Base-by-base conservation (phyloP, 2,329 filamentous ascomycete genomes). In the Ophiosphaerella herpotricha region DNA sequence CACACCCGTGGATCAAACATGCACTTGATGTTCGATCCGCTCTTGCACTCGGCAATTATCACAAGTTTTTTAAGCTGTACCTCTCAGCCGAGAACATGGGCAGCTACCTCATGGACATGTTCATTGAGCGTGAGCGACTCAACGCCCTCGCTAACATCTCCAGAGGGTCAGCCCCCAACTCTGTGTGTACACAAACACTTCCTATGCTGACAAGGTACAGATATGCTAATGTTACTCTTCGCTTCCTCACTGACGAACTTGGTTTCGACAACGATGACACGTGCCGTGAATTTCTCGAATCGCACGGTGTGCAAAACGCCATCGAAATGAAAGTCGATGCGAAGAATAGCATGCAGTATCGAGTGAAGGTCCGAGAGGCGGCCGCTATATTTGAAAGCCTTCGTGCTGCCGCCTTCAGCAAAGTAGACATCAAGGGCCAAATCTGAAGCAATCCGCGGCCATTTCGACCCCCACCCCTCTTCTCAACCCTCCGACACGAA, bases 21-120 rank as follows among this genome's bases (percentile, higher is more conserved):
- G 94, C 94, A 34, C 79, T 99, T 65, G 84, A 89, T 63, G 91
- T 97, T 57, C 90, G 94, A 64, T 96, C 93, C 45, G 90, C 94
- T 41, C 79, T 97, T 68, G 93, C 94, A 43, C 80, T 95, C 72
- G 92, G 92, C 66, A 97, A 97, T 77, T 97, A 97, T 74, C 93
- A 99, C 78, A 93, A 85, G 73, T 97, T 99, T 76, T 97, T 99
- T 83, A 89, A 90, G 78, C 84, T 99, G 38, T 99, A 97, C 74
- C 85, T 95, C 61, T 88, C 93, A 72, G 92, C 92, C 21, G 92
- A 91, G 43, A 95, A 96, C 68, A 96, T 99, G 92, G 93, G 94
- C 55, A 91, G 89, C 64, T 97, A 97, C 76, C 84, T 99, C 43
- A 96, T 99, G 90, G 94, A 99, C 79, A 97, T 96, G 90, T 97